phyloP scores from a whole-genome alignment of 2,329 filamentous ascomycete genomes.

The Talaromyces sp. region DNA sequence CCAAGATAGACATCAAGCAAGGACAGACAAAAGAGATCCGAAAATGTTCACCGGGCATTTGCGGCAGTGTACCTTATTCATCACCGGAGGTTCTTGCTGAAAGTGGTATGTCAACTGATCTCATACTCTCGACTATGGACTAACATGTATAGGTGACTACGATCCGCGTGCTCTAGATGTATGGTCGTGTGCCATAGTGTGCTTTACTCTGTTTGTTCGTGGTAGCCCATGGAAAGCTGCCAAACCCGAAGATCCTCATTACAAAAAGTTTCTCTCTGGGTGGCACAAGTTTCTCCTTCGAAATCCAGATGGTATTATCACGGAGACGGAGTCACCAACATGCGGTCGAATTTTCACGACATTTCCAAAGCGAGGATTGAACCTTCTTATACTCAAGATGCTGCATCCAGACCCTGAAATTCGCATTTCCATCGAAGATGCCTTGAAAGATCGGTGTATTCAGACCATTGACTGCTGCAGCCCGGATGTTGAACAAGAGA shows the following conservation, averaged over 20 bases:
- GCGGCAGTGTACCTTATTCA: constrained; percentile 81
- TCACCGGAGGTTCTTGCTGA: constrained; percentile 78
- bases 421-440: constrained; percentile 66
- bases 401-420: constrained; percentile 71
- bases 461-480: constrained; percentile 76
- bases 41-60: constrained; percentile 73
- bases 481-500: constrained; percentile 49
- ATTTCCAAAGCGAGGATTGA: constrained; percentile 50
- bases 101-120: constrained; percentile 45
- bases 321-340: constrained; percentile 63
- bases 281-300: constrained; percentile 67
- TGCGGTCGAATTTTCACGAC: constrained; percentile 62
- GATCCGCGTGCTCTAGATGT: constrained; percentile 80
- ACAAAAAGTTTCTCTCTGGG: constrained; percentile 61
- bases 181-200: constrained; percentile 81
- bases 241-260: constrained; percentile 55
- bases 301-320: constrained; percentile 50
- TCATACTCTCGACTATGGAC: constrained; percentile 24
- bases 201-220: constrained; percentile 70
- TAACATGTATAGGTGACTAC: constrained; percentile 46
- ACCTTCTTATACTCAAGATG: constrained; percentile 73
- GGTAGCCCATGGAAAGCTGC: constrained; percentile 73
- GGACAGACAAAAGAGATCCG: constrained; percentile 68
- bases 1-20: constrained; percentile 66
- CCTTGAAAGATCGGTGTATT: constrained; percentile 68